Evolutionary conservation across 2,329 filamentous ascomycete species (phyloP).

Genomic region (Drechslerella coelobrocha): DNA sequence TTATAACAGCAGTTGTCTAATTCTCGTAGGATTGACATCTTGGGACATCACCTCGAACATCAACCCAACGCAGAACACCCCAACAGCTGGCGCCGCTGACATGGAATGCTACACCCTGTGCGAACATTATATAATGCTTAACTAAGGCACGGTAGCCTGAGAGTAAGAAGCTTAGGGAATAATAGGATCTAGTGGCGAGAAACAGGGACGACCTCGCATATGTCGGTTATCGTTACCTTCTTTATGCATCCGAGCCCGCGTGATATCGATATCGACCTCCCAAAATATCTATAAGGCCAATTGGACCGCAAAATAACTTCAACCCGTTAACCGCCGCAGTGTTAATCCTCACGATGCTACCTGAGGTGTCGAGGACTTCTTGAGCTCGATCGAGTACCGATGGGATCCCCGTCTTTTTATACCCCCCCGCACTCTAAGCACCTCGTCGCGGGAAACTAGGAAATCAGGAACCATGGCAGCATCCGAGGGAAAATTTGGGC

Average conservation of each 20-base stretch:
- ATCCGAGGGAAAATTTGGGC: constrained; percentile 13
- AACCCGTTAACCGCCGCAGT: neutral
- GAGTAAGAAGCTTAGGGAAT: neutral
- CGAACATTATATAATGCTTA: neutral
- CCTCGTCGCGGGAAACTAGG: neutral
- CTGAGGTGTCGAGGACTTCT: constrained; percentile 19
- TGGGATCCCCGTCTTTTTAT: constrained; percentile 40
- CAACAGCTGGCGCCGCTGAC: neutral
- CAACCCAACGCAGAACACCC: constrained; percentile 9
- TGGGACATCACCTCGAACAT: constrained; percentile 7
- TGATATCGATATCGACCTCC: neutral
- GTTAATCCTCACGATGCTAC: constrained; percentile 12
- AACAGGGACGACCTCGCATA: neutral
- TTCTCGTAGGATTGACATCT: neutral
- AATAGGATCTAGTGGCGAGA: neutral
- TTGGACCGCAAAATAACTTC: neutral
- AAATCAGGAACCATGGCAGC: constrained; percentile 32
- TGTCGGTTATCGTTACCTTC: neutral
- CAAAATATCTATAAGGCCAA: neutral
- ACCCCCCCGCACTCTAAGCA: constrained; percentile 5
- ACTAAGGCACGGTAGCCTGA: neutral
- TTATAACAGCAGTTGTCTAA: neutral
- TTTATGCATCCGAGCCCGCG: neutral
- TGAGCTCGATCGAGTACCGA: neutral
- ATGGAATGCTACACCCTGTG: neutral